A percentile compares a stretch with the other conserved stretches of the same genome.
These are phyloP conservation scores for Myriosclerotinia duriaeana DNA, from an alignment of 2,329 filamentous ascomycete genomes.

Conservation along the genomic window DNA sequence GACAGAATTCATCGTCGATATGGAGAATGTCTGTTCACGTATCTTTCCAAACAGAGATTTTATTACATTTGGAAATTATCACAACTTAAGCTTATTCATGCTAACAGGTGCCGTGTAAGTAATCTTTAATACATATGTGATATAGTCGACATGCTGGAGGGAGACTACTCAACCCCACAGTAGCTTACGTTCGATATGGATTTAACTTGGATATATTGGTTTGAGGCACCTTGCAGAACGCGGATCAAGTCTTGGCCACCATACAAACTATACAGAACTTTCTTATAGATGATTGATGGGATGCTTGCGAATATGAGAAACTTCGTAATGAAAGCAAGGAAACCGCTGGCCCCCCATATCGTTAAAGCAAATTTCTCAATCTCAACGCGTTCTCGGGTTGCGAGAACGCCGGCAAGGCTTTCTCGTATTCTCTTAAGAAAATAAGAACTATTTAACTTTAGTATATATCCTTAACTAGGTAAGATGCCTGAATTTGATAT, in stretches of 20 bases:
- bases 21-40: not conserved
- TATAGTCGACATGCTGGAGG: not conserved
- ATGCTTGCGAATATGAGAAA: not conserved
- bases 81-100: not conserved
- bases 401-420: too few relatives aligned
- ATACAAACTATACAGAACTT: not conserved
- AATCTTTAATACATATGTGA: not conserved
- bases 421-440: too few relatives aligned
- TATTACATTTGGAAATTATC: not conserved
- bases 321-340: not conserved
- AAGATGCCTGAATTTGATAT: too few relatives aligned
- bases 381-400: too few relatives aligned
- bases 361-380: too few relatives aligned
- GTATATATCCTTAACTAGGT: too few relatives aligned
- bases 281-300: too few relatives aligned
- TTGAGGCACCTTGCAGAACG: not conserved
- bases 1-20: not conserved
- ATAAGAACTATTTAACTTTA: too few relatives aligned
- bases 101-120: not conserved
- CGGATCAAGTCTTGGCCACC: not conserved
- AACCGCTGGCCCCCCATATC: not conserved
- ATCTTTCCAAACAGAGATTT: not conserved
- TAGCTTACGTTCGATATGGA: not conserved
- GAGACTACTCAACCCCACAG: not conserved
- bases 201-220: not conserved